phyloP scores from a whole-genome alignment of 805 yeast species.

The Starmerella geochares region DNA sequence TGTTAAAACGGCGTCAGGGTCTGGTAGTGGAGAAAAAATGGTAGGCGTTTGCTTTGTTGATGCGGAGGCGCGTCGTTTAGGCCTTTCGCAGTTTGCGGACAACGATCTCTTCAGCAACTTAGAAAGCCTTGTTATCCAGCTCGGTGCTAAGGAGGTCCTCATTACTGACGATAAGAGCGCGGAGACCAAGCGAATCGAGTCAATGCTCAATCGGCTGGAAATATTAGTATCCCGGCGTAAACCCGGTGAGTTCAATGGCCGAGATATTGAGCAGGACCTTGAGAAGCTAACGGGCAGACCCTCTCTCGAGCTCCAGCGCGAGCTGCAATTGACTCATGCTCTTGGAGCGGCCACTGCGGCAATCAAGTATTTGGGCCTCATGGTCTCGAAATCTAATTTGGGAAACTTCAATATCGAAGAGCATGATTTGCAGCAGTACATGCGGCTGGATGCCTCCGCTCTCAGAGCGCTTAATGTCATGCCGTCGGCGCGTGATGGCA shows the following conservation, averaged over 20 bases:
- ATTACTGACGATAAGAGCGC: conserved; percentile 35
- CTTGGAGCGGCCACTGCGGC: conserved; percentile 59
- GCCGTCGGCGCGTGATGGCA: conserved; percentile 45
- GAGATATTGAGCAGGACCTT: conserved; percentile 58
- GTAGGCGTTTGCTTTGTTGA: conserved; percentile 78
- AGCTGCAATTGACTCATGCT: conserved; percentile 40
- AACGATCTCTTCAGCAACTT: conserved; percentile 78
- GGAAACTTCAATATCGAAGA: conserved; percentile 46
- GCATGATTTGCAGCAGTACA: conserved; percentile 66
- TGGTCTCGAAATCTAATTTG: conserved; percentile 45
- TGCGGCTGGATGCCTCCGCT: conserved; percentile 88
- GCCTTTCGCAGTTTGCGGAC: conserved; percentile 71
- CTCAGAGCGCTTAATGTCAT: conserved; percentile 77
- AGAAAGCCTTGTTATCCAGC: conserved; percentile 76
- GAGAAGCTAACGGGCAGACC: conserved; percentile 47
- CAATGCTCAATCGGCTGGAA: conserved; percentile 68
- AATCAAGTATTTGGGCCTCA: conserved; percentile 54
- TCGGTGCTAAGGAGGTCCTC: conserved; percentile 79
- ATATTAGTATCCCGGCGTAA: conserved; percentile 56
- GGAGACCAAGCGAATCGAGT: conserved; percentile 52
- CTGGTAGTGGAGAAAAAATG: conserved; percentile 37
- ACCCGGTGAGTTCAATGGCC: conserved; percentile 41
- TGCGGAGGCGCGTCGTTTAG: conserved; percentile 53
- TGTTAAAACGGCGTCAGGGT: conserved; percentile 34
- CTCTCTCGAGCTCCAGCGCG: conserved; percentile 38